Base-by-base conservation (phyloP, 106 monocot genomes). In the Dendrobium officinale region DNA sequence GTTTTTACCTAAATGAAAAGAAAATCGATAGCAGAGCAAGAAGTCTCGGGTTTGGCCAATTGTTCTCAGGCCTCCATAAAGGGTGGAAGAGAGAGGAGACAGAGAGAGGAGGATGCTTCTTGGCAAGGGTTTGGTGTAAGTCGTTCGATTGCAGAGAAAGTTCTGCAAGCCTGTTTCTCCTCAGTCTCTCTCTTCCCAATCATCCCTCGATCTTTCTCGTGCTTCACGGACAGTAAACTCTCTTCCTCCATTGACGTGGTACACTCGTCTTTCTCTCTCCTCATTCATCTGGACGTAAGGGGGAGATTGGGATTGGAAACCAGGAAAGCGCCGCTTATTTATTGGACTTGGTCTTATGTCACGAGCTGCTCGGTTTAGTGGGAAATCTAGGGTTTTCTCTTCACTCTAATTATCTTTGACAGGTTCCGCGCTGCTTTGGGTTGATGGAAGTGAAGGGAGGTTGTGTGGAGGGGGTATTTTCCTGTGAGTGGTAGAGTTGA, bases 191-290 rank as follows among this genome's bases (percentile, higher is more conserved):
- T 31, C 37, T 37, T 37, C 70, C 70, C 70, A 70, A 70, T 70
- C 70, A 70, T 70, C 70, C 29, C 70, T 40, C 15, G 31, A 70
- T 70, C 70, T 70, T 70, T 70, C 70, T 70, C 70, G 70, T 70
- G 70, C 70, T 70, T 70, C 70, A 70, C 70, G 70, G 70, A 33
- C 37, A 33, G 70, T 70, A 70, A 16, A 1, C 33, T 70, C 5
- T 70, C 37, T 70, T 70, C 33, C 37, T 70, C 15, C 70, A 70
- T 67, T 67, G 29, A 27, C 67, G 67, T 19, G 67, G 67, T 67
- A 67, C 10, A 27, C 9, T 67, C 11, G 0, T 16, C 31, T 8
- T 6, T 70, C 70, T 37, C 70, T 70, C 33, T 70, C 33, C 70
- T 33, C 37, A 20, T 9, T 31, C 33, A 3, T 37, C 37, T 70